A percentile compares a stretch with the other conserved stretches of the same genome.
Evolutionary conservation across 305 asterid genomes (phyloP).

Genomic region (Fraxinus sp.): DNA sequence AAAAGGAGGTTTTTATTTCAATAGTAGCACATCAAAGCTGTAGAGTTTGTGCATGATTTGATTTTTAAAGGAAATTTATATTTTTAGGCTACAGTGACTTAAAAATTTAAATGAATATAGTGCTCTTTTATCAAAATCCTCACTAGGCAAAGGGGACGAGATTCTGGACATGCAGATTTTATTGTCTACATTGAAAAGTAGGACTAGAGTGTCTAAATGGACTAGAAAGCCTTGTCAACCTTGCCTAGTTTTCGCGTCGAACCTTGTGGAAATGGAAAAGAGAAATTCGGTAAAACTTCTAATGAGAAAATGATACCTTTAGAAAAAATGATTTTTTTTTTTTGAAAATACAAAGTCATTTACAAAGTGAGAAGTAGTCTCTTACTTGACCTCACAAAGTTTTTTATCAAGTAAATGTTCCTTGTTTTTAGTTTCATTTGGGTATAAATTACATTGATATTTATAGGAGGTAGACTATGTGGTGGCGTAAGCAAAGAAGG

Average conservation of each 20-base stretch:
- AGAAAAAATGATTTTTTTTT: not conserved
- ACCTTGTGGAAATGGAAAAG: not conserved
- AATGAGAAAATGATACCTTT: not conserved
- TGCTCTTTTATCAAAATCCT: not conserved
- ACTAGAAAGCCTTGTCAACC: not conserved
- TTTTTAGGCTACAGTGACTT: not conserved
- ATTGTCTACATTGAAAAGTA: not conserved
- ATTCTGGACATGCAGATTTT: not conserved
- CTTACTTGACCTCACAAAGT: no score
- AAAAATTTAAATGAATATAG: not conserved
- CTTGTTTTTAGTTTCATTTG: not conserved
- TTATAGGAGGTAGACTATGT: slow-evolving; percentile 12
- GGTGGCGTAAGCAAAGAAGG: slow-evolving; percentile 24
- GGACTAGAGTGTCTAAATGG: not conserved
- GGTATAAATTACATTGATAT: not conserved
- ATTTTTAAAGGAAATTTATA: not conserved
- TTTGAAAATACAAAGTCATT: no score
- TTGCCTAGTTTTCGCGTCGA: not conserved
- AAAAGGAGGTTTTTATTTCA: not conserved
- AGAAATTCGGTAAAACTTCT: no score
- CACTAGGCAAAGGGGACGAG: not conserved
- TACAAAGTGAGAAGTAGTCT: no score
- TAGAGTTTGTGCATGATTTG: not conserved
- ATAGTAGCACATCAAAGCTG: not conserved
- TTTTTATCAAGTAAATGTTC: not conserved